Evolutionary conservation across 805 yeast species (phyloP).

Genomic region (Teunomyces atbi): DNA sequence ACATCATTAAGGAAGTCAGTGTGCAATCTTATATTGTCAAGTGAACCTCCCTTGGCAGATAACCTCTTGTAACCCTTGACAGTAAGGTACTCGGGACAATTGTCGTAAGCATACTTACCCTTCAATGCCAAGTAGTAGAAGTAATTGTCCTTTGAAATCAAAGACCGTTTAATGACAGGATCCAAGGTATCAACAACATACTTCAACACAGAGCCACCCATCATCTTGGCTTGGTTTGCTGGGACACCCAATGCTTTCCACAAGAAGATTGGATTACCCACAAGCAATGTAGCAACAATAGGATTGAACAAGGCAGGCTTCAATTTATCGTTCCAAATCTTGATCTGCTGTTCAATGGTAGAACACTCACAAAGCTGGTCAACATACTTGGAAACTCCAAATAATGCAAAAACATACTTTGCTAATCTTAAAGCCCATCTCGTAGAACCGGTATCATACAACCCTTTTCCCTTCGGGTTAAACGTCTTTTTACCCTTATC

Average conservation of each 20-base stretch:
- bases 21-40: conserved; percentile 72
- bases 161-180: conserved; percentile 63
- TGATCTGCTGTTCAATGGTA: conserved; percentile 59
- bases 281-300: conserved; percentile 59
- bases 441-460: conserved; percentile 75
- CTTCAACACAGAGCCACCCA: conserved; percentile 67
- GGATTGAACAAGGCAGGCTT: conserved; percentile 74
- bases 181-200: conserved; percentile 78
- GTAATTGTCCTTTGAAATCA: conserved; percentile 70
- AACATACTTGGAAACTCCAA: conserved; percentile 53
- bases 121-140: conserved; percentile 69
- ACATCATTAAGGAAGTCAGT: conserved; percentile 80
- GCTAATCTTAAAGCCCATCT: conserved; percentile 82
- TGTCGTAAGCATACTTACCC: conserved; percentile 57
- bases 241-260: conserved; percentile 94
- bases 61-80: conserved; percentile 54
- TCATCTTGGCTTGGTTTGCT: conserved; percentile 76
- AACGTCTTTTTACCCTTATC: conserved; percentile 61
- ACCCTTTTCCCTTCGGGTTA: conserved; percentile 52
- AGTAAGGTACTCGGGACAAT: conserved; percentile 78
- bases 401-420: conserved; percentile 52
- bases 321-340: conserved; percentile 60
- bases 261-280: conserved; percentile 81
- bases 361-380: conserved; percentile 55
- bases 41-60: conserved; percentile 42